Conservation (phyloP, 2,329 filamentous ascomycete genomes). For the Diaporthe sp. region DNA sequence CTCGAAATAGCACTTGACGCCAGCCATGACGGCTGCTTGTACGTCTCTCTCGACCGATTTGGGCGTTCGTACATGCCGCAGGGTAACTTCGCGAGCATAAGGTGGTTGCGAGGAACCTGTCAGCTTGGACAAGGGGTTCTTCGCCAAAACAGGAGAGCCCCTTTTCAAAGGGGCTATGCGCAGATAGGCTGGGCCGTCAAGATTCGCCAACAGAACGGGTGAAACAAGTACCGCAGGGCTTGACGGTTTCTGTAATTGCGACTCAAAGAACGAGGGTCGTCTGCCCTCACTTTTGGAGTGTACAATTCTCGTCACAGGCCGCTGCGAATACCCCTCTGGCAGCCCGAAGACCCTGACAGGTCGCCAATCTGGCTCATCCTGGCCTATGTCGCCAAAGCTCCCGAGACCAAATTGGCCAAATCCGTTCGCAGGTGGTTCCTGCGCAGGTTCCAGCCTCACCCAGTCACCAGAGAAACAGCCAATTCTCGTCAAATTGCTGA, state of each 20-base stretch:
- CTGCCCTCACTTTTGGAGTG: slow-evolving; percentile 65
- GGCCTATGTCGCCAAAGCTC: slow-evolving; percentile 74
- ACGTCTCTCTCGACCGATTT: slow-evolving; percentile 87
- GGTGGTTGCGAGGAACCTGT: slow-evolving; percentile 69
- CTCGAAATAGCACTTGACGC: slow-evolving; percentile 90
- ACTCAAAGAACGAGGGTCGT: slow-evolving; percentile 74
- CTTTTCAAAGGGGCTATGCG: slow-evolving; percentile 80
- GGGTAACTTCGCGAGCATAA: slow-evolving; percentile 81
- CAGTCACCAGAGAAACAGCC: slow-evolving; percentile 98
- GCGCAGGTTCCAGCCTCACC: slow-evolving; percentile 85
- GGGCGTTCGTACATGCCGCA: slow-evolving; percentile 91
- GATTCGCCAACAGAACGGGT: slow-evolving; percentile 87
- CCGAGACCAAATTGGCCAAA: slow-evolving; percentile 77
- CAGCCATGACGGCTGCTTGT: slow-evolving; percentile 87
- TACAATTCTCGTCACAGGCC: slow-evolving; percentile 72
- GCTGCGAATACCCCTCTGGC: slow-evolving; percentile 78
- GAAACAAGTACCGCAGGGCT: slow-evolving; percentile 81
- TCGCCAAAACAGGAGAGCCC: slow-evolving; percentile 59
- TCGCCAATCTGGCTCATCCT: slow-evolving; percentile 78
- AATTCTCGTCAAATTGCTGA: slow-evolving; percentile 86
- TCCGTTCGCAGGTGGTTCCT: slow-evolving; percentile 78
- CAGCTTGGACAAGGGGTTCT: slow-evolving; percentile 68
- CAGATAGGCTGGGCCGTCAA: slow-evolving; percentile 83
- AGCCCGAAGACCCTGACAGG: slow-evolving; percentile 91
- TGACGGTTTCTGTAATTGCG: slow-evolving; percentile 73